Conservation (phyloP, 2,329 filamentous ascomycete species). For the Pseudocercospora vitis region DNA sequence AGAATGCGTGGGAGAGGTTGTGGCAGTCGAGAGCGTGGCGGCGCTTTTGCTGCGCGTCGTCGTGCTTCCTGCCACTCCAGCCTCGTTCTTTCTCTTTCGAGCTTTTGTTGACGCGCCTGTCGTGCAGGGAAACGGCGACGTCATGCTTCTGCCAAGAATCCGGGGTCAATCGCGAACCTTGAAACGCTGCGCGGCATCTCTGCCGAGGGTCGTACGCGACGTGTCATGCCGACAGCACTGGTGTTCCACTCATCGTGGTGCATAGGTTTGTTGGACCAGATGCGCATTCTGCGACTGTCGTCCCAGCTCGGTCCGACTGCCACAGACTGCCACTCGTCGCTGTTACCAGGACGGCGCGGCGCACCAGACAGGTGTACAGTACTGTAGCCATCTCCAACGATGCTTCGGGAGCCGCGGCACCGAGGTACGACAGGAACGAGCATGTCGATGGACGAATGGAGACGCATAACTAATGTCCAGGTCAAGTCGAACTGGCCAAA, state of each 20-base stretch:
- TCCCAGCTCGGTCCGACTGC: background rate
- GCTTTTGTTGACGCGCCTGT: background rate
- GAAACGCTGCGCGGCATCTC: background rate
- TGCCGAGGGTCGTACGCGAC: background rate
- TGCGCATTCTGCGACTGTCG: background rate
- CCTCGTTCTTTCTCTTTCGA: constrained; percentile 8
- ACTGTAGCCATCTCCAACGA: background rate
- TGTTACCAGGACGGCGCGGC: background rate
- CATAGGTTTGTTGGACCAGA: background rate
- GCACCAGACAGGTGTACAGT: no score
- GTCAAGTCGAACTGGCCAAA: background rate
- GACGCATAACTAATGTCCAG: background rate
- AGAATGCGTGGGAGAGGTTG: constrained; percentile 7
- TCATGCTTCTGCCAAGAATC: background rate
- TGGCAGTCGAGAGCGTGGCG: constrained; percentile 6
- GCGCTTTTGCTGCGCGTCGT: constrained; percentile 4
- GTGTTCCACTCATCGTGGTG: background rate
- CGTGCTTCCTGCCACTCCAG: constrained; percentile 12
- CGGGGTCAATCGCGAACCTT: background rate
- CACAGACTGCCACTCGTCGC: background rate
- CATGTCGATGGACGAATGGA: background rate
- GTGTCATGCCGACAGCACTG: no score
- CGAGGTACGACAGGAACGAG: background rate
- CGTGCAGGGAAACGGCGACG: constrained; percentile 1
- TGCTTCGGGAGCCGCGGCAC: background rate